Conservation (phyloP, 345 rosid species). For the Heritiera littoralis region DNA sequence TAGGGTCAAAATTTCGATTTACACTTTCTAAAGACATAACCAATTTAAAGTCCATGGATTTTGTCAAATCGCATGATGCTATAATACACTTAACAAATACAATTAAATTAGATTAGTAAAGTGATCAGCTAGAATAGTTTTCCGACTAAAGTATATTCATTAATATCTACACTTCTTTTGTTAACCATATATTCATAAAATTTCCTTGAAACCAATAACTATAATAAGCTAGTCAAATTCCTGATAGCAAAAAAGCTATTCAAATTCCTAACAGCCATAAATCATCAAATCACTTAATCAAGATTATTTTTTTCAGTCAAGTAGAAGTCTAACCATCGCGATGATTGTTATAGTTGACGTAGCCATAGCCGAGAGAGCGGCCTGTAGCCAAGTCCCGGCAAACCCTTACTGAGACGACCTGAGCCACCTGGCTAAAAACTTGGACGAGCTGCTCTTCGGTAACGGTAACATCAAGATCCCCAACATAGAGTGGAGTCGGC, state of each 20-base stretch:
- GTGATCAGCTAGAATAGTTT: neutral
- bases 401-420: constrained; percentile 78
- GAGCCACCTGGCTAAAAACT: constrained; percentile 71
- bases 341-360: constrained; percentile 73
- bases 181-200: neutral
- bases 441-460: constrained; percentile 77
- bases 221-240: too few relatives aligned
- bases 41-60: neutral
- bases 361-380: constrained; percentile 84
- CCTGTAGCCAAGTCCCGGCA: constrained; percentile 78
- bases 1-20: neutral
- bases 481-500: constrained; percentile 78
- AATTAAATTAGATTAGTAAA: neutral
- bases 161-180: neutral
- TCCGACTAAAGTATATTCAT: neutral
- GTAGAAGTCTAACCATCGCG: constrained; percentile 63
- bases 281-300: constrained; percentile 22
- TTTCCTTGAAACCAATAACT: neutral
- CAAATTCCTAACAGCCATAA: neutral
- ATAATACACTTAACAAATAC: neutral
- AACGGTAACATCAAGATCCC: constrained; percentile 75
- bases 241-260: too few relatives aligned
- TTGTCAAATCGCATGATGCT: neutral
- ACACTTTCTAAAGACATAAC: neutral
- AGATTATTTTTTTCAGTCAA: neutral